phyloP scores from a whole-genome alignment of 495 filamentous ascomycete species.

The Trichoderma erinaceum region DNA sequence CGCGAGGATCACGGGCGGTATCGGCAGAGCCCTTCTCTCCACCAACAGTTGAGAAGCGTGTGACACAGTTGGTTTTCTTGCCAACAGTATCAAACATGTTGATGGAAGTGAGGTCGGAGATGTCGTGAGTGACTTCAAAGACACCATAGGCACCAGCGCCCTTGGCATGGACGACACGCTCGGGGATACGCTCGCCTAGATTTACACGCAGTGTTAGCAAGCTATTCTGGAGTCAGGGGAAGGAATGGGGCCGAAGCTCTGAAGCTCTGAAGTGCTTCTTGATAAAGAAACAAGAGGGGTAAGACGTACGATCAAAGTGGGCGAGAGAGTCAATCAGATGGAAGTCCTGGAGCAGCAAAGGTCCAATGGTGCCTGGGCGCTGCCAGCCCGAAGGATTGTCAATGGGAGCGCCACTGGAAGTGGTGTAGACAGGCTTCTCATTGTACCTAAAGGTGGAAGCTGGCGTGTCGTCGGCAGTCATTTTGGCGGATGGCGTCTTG shows the following conservation, averaged over 20 bases:
- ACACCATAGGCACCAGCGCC: slow-evolving; percentile 63
- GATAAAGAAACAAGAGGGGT: not conserved
- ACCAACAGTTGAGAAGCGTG: slow-evolving; percentile 55
- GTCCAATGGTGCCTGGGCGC: slow-evolving; percentile 30
- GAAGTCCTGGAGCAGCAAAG: slow-evolving; percentile 31
- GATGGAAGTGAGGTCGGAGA: slow-evolving; percentile 24
- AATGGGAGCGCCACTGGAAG: slow-evolving; percentile 54
- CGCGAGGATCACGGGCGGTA: slow-evolving; percentile 49
- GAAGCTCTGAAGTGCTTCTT: not conserved
- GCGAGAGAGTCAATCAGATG: slow-evolving; percentile 50
- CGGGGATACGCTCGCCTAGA: slow-evolving; percentile 24
- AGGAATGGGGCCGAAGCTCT: not conserved
- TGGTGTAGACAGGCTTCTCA: slow-evolving; percentile 51
- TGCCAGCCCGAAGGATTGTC: slow-evolving; percentile 34
- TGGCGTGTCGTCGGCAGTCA: slow-evolving; percentile 36
- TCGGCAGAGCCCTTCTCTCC: slow-evolving; percentile 49
- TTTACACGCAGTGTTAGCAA: not conserved
- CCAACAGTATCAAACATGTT: slow-evolving; percentile 39
- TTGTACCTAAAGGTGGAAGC: slow-evolving; percentile 10
- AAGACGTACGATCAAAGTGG: slow-evolving; percentile 53
- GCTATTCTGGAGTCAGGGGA: not conserved
- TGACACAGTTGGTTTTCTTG: slow-evolving; percentile 49
- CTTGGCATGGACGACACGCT: slow-evolving; percentile 44
- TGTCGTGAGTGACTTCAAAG: slow-evolving; percentile 65
- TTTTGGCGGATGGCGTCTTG: slow-evolving; percentile 22